These are phyloP conservation scores for Cryphonectria carpinicola DNA, from an alignment of 2,329 filamentous ascomycete species.

Conservation along the genomic window DNA sequence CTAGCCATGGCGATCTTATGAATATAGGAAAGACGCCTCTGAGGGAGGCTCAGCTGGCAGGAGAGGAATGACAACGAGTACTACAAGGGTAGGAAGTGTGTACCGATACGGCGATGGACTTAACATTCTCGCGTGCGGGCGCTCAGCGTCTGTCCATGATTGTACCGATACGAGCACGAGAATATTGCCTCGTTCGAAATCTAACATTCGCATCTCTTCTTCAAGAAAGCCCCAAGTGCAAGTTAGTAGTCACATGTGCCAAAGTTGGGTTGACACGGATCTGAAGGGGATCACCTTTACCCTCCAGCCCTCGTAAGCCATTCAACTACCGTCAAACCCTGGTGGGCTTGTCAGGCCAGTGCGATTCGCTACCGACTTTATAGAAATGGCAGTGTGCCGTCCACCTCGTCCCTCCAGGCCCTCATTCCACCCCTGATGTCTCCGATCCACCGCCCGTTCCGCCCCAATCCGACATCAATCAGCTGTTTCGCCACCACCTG, in stretches of 20 bases:
- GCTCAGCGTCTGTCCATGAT: constrained; percentile 37
- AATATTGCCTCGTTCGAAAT: constrained; percentile 13
- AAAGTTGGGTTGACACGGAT: constrained; percentile 1
- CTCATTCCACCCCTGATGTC: constrained; percentile 74
- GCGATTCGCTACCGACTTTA: constrained; percentile 34
- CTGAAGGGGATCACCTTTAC: neutral
- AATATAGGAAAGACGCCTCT: neutral
- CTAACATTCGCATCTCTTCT: constrained; percentile 26
- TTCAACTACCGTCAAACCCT: neutral
- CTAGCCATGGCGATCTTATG: neutral
- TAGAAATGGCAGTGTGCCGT: constrained; percentile 59
- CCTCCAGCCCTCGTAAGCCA: neutral
- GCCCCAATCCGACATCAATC: constrained; percentile 61
- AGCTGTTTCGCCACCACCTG: constrained; percentile 70
- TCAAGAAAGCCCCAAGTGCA: neutral
- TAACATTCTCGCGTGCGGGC: constrained; percentile 30
- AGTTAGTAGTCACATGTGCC: neutral
- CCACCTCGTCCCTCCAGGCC: constrained; percentile 73
- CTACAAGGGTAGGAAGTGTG: constrained; percentile 2
- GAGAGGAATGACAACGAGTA: neutral
- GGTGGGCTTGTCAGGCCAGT: neutral
- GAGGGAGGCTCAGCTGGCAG: neutral
- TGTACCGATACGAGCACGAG: constrained; percentile 26
- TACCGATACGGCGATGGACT: constrained; percentile 21
- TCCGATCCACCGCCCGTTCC: constrained; percentile 62